phyloP scores from a whole-genome alignment of 129 eudicot species.

The Pseudognaphalium luteoalbum region DNA sequence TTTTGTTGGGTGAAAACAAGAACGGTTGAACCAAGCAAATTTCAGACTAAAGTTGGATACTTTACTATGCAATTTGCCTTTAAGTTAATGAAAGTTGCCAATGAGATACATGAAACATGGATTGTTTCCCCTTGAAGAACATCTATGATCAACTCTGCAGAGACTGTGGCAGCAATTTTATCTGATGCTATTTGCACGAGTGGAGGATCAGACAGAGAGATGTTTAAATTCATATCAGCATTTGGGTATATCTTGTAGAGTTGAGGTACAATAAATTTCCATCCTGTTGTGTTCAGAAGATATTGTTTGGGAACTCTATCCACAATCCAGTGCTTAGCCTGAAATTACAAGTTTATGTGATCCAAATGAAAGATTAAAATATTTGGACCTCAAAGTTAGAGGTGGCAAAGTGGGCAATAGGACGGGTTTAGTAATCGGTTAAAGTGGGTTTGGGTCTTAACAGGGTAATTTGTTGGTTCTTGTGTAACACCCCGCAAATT shows the following conservation, averaged over 20 bases:
- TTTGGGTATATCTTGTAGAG: slow-evolving; percentile 65
- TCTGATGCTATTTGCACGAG: slow-evolving; percentile 38
- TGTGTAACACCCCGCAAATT: too few species aligned
- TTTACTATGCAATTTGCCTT: not conserved
- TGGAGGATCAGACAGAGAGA: slow-evolving; percentile 57
- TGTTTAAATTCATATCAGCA: slow-evolving; percentile 55
- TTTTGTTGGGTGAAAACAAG: not conserved
- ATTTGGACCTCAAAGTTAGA: not conserved
- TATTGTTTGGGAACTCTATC: slow-evolving; percentile 61
- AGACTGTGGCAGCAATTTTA: slow-evolving; percentile 40
- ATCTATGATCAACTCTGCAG: slow-evolving; percentile 53
- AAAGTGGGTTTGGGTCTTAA: not conserved
- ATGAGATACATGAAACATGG: slow-evolving; percentile 59
- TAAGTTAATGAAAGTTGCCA: slow-evolving; percentile 43
- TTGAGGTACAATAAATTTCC: slow-evolving; percentile 70
- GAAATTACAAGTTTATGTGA: slow-evolving; percentile 21
- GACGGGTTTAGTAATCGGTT: not conserved
- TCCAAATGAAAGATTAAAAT: not conserved
- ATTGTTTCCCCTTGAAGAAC: slow-evolving; percentile 45
- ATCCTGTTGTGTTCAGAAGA: slow-evolving; percentile 63
- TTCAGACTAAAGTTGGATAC: not conserved
- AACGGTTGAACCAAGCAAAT: not conserved
- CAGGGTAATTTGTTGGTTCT: not conserved
- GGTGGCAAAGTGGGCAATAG: not conserved
- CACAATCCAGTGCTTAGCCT: slow-evolving; percentile 70